phyloP scores from a whole-genome alignment of 2,329 filamentous ascomycete genomes.

The Westerdykella aurantiaca region DNA sequence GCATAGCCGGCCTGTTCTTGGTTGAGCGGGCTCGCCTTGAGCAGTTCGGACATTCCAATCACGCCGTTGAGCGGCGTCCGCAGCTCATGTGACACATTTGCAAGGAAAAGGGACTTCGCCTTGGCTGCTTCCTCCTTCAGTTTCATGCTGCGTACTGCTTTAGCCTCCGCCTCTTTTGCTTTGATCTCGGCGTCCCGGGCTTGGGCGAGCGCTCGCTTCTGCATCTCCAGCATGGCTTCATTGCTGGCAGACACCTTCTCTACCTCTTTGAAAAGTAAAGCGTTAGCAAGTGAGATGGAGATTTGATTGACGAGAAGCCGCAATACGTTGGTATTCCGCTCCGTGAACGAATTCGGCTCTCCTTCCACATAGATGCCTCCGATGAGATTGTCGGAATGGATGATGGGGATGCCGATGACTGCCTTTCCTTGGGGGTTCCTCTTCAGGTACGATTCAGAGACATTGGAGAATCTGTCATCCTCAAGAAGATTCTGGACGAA shows the following conservation, averaged over 20 bases:
- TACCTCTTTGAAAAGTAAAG: constrained; percentile 59
- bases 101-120: constrained; percentile 71
- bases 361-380: constrained; percentile 74
- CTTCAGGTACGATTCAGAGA: constrained; percentile 62
- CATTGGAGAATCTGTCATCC: constrained; percentile 73
- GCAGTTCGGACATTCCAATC: constrained; percentile 55
- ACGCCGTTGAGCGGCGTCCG: constrained; percentile 51
- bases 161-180: constrained; percentile 68
- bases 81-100: constrained; percentile 55
- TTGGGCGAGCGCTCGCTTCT: constrained; percentile 67
- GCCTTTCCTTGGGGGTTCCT: constrained; percentile 65
- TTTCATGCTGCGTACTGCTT: constrained; percentile 72
- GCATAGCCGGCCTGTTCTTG: constrained; percentile 57
- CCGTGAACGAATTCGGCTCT: constrained; percentile 70
- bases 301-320: constrained; percentile 73
- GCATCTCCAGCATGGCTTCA: constrained; percentile 68
- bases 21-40: constrained; percentile 53
- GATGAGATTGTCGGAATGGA: constrained; percentile 65
- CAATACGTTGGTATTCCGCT: constrained; percentile 53
- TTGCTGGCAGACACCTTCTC: constrained; percentile 76
- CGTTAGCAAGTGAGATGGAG: constrained; percentile 58
- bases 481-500: constrained; percentile 68
- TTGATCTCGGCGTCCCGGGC: constrained; percentile 69
- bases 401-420: constrained; percentile 74
- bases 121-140: constrained; percentile 78